Evolutionary conservation across 176 grass and related monocot species (phyloP).

Genomic region (Aegilops umbellulata): DNA sequence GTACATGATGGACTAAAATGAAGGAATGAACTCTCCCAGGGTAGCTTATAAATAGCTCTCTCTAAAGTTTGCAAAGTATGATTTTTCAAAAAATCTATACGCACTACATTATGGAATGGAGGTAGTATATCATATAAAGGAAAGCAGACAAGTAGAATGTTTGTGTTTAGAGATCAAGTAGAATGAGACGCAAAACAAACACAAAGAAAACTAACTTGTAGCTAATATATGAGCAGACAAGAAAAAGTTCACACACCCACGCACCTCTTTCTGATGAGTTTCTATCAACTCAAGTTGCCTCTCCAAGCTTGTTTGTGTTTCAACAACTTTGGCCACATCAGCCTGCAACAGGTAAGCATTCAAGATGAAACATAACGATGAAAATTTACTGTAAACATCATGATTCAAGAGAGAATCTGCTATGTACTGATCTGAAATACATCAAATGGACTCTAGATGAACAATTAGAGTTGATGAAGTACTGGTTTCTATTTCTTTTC

Average conservation of each 20-base stretch:
- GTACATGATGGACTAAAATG: not conserved
- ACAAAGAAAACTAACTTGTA: not conserved
- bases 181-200: not conserved
- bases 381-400: not conserved
- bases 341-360: slow-evolving; percentile 47
- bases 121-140: not conserved
- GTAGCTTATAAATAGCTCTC: not conserved
- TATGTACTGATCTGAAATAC: slow-evolving; percentile 1
- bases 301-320: slow-evolving; percentile 93
- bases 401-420: not conserved
- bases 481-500: not conserved
- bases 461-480: not conserved
- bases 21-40: not conserved
- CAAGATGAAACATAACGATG: not conserved
- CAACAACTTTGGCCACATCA: slow-evolving; percentile 99
- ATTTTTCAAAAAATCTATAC: too few relatives aligned
- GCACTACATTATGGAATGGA: too few relatives aligned
- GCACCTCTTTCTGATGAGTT: slow-evolving; percentile 94
- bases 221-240: not conserved
- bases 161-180: not conserved
- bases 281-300: slow-evolving; percentile 95
- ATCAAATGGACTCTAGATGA: not conserved
- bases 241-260: not conserved
- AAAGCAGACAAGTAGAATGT: not conserved
- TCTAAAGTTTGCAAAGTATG: too few relatives aligned